Conservation (phyloP, 2,329 filamentous ascomycete genomes). For the Fusarium cyanostomum region DNA sequence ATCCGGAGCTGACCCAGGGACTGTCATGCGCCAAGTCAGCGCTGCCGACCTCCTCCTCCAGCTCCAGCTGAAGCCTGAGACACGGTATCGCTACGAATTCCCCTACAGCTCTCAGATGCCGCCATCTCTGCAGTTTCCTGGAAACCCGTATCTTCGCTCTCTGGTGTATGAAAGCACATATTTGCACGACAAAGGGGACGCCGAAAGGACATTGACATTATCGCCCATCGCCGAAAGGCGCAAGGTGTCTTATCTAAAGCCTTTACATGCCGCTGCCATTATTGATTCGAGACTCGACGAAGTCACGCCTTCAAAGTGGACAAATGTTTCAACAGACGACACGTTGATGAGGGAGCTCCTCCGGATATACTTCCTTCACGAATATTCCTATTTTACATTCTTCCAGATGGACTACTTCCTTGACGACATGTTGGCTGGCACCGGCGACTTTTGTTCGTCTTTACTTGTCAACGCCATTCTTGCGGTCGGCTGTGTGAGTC, state of each 20-base stretch:
- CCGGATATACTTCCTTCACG: conserved; percentile 3
- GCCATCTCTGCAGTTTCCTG: not conserved
- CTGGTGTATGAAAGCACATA: conserved; percentile 3
- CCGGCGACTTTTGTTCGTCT: not conserved
- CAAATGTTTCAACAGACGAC: not conserved
- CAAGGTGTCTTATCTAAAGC: conserved; percentile 9
- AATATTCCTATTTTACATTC: conserved; percentile 11
- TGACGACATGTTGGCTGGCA: conserved; percentile 8
- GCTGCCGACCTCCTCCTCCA: conserved; percentile 5
- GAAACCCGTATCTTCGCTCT: conserved; percentile 11
- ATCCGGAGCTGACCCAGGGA: conserved; percentile 22
- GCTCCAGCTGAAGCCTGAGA: not conserved
- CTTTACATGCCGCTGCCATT: conserved; percentile 12
- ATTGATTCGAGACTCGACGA: not conserved
- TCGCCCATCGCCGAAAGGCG: not conserved
- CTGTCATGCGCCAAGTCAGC: conserved; percentile 12
- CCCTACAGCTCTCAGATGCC: conserved; percentile 2
- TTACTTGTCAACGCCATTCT: conserved; percentile 14
- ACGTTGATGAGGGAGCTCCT: not conserved
- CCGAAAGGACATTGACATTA: accelerated
- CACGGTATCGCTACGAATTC: not conserved
- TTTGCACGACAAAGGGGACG: not conserved
- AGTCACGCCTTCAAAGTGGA: conserved; percentile 5
- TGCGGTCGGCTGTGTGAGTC: conserved; percentile 13
- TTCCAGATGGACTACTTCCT: conserved; percentile 20